phyloP scores from a whole-genome alignment of 306 rosid species.

The Prunus salicina region DNA sequence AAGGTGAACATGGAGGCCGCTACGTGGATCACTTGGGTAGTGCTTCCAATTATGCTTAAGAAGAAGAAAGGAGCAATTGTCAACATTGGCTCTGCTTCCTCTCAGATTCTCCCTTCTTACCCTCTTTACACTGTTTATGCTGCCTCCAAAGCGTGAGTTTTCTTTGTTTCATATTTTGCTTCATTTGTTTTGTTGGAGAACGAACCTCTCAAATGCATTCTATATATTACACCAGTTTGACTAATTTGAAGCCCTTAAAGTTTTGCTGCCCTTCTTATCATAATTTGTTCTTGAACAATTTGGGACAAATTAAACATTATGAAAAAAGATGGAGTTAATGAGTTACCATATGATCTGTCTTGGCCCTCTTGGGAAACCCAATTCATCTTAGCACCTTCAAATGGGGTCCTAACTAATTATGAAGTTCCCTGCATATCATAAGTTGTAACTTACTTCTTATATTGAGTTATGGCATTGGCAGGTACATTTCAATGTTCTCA shows the following conservation, averaged over 20 bases:
- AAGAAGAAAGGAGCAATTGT: slow-evolving; percentile 56
- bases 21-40: slow-evolving; percentile 41
- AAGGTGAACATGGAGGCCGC: slow-evolving; percentile 44
- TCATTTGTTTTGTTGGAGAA: too few species aligned
- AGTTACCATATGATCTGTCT: background rate
- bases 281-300: too few species aligned
- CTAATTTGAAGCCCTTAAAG: background rate
- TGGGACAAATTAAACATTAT: background rate
- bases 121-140: slow-evolving; percentile 48
- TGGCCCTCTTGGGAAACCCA: background rate
- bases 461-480: background rate
- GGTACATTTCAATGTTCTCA: slow-evolving; percentile 22
- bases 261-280: too few species aligned
- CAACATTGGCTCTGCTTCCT: slow-evolving; percentile 53
- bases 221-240: background rate
- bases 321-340: background rate
- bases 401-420: too few species aligned
- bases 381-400: background rate
- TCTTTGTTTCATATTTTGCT: background rate
- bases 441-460: background rate
- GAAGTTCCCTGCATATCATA: background rate
- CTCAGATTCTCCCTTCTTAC: slow-evolving; percentile 35
- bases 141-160: slow-evolving; percentile 56
- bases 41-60: slow-evolving; percentile 47
- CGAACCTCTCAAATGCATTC: too few species aligned